Evolutionary conservation across 2,329 filamentous ascomycete genomes (phyloP), one percentile per base, ranked within the genome.

Genomic region (Botrytis tulipae): DNA sequence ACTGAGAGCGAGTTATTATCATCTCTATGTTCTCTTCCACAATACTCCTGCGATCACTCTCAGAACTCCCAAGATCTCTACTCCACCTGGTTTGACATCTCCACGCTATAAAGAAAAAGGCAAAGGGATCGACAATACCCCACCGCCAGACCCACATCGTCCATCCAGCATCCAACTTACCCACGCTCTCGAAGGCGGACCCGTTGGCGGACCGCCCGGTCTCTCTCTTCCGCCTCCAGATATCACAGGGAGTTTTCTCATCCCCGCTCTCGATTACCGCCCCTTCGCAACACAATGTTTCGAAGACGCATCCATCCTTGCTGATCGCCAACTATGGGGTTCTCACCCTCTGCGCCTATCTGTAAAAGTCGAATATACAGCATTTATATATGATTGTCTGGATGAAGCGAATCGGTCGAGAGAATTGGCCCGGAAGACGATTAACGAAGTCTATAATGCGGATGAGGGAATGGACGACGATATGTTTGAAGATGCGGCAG

Each of bases 21-120:
- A 99, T 84, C 94, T 99, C 77, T 97, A 97, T 82, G 96, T 97
- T 71, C 88, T 98, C 20, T 98, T 98, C 81, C 94, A 98, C 84
- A 98, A 98, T 83, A 90, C 93, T 71, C 95, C 95, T 0, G 87
- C 92, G 0, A 88, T 97, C 63, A 78, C 54, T 14, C 72, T 80
- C 37, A 78, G 76, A 73, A 61, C 73, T 12, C 59, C 71, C 74
- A 79, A 77, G 77, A 78, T 82, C 78, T 84, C 79, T 78, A 88
- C 84, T 10, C 80, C 80, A 63, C 80, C 80, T 29, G 80, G 80
- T 40, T 74, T 82, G 35, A 80, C 71, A 63, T 82, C 75, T 60
- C 79, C 72, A 20, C 77, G 77, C 12, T 73, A 70, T 25, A 82
- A 79, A 48, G 76, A 81, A 70, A 80, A 81, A 70, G 78, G 75